These are phyloP conservation scores for Cucurbita ficifolia DNA, from an alignment of 306 rosid species.

Conservation along the genomic window DNA sequence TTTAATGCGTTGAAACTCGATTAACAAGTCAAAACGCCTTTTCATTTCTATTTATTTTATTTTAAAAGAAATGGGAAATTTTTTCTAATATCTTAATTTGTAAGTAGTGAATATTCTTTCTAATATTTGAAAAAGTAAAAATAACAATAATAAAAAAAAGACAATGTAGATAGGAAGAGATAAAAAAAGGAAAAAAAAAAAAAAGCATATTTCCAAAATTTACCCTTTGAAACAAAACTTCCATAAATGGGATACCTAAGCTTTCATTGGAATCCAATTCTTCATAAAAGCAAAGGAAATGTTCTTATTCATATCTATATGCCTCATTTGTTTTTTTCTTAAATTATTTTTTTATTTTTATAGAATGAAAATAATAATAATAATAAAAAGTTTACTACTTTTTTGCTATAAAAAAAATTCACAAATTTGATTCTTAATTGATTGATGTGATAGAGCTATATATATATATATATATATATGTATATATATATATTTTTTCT, in stretches of 20 bases:
- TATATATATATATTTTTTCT: too few species aligned
- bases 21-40: background rate
- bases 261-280: background rate
- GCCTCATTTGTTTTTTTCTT: background rate
- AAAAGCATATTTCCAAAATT: background rate
- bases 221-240: background rate
- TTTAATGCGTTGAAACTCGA: background rate
- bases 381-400: too few species aligned
- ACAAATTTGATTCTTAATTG: background rate
- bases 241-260: background rate
- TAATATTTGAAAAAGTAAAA: background rate
- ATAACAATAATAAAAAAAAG: too few species aligned
- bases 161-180: background rate
- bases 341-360: too few species aligned
- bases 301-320: background rate
- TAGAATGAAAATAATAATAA: too few species aligned
- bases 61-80: background rate
- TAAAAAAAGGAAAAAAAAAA: background rate
- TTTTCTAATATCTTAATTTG: background rate
- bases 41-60: background rate
- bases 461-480: too few species aligned
- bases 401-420: background rate
- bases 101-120: slow-evolving; percentile 1
- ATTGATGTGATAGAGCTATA: background rate
- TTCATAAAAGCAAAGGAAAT: background rate